Conservation (phyloP, 257 asterid genomes). For the Jacaranda copaia region DNA sequence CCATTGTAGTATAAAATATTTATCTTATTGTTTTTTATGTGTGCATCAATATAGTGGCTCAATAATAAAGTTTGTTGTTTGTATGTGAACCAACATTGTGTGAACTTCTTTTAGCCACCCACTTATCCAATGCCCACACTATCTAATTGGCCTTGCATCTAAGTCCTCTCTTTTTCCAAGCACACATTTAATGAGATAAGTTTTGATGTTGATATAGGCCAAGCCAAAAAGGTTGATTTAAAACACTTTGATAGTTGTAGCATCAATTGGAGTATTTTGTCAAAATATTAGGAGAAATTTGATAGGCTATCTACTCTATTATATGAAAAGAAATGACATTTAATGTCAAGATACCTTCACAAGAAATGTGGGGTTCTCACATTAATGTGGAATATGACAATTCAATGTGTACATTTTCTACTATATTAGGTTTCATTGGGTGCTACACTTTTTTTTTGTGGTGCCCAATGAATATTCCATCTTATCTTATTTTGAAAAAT, state of each 20-base stretch:
- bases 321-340: not conserved
- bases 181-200: not conserved
- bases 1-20: no score
- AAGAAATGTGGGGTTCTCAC: not conserved
- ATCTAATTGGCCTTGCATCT: not conserved
- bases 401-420: not conserved
- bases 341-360: not conserved
- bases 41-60: no score
- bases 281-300: not conserved
- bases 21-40: no score
- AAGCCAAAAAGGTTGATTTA: not conserved
- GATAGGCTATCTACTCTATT: not conserved
- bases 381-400: not conserved
- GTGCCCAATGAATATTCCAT: conserved; percentile 14
- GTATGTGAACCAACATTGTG: not conserved
- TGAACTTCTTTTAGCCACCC: not conserved
- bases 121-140: not conserved
- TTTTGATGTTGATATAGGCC: conserved; percentile 1
- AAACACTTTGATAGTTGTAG: not conserved
- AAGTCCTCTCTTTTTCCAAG: not conserved
- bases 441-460: not conserved
- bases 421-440: not conserved
- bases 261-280: not conserved
- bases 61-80: not conserved
- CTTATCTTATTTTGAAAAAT: not conserved